A percentile compares a stretch with the other conserved stretches of the same genome.
Evolutionary conservation across 2,329 filamentous ascomycete species (phyloP).

Genomic region (Achaetomium macrosporum): DNA sequence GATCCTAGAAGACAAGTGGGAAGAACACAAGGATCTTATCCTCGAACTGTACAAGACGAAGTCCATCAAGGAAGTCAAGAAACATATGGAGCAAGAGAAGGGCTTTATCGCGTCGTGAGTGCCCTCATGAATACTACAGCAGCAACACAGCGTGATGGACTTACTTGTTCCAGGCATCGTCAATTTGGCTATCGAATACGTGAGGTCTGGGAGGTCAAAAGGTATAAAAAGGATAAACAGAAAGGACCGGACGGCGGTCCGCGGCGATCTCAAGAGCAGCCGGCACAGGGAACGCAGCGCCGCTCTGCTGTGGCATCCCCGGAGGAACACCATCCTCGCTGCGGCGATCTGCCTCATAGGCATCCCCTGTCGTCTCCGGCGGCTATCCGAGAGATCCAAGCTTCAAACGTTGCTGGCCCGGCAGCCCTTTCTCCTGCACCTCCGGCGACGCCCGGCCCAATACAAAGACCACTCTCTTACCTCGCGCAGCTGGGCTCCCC

Average conservation of each 20-base stretch:
- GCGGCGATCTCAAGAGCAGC: neutral
- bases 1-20: constrained; percentile 12
- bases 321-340: too few species aligned
- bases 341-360: neutral
- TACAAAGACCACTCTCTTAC: neutral
- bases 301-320: too few species aligned
- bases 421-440: neutral
- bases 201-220: constrained; percentile 12
- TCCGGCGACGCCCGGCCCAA: neutral
- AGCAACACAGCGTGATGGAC: neutral
- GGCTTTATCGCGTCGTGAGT: constrained; percentile 18
- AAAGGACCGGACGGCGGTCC: neutral
- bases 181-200: constrained; percentile 16
- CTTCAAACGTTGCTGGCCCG: neutral
- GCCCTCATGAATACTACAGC: neutral
- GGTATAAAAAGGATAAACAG: constrained; percentile 7
- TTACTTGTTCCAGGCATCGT: constrained; percentile 11
- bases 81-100: constrained; percentile 14
- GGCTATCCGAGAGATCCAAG: neutral
- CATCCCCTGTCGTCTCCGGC: neutral
- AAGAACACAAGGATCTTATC: neutral
- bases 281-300: neutral
- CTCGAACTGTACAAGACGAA: neutral
- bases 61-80: constrained; percentile 4
- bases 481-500: neutral